phyloP scores from a whole-genome alignment of 1,284 basidiomycete species.

The Trichosporon sp. region DNA sequence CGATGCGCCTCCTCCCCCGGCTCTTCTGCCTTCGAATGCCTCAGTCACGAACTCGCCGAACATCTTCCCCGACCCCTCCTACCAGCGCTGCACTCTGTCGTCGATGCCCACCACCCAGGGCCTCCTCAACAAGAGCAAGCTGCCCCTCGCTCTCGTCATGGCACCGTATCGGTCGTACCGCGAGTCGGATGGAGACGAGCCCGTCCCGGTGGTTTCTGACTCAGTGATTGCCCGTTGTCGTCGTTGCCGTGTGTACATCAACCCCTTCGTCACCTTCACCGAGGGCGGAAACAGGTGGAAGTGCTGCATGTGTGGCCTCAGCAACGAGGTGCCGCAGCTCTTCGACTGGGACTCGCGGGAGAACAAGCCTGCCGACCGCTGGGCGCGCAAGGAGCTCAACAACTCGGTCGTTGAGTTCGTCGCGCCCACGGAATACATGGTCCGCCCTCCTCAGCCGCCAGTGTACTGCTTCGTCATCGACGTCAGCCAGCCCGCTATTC shows the following conservation, averaged over 20 bases:
- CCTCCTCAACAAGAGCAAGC: constrained; percentile 83
- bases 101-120: constrained; percentile 89
- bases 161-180: constrained; percentile 82
- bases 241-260: constrained; percentile 96
- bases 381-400: constrained; percentile 89
- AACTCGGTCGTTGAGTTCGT: constrained; percentile 92
- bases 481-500: constrained; percentile 84
- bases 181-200: constrained; percentile 52
- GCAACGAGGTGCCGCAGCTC: constrained; percentile 96
- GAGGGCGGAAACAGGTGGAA: constrained; percentile 99
- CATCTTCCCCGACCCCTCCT: constrained; percentile 82
- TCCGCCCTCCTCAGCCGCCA: constrained; percentile 90
- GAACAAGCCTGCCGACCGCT: constrained; percentile 92
- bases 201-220: constrained; percentile 83
- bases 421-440: constrained; percentile 99
- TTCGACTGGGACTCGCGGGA: constrained; percentile 96
- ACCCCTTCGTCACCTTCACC: constrained; percentile 97
- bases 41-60: constrained; percentile 72
- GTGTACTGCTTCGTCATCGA: constrained; percentile 97
- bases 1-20: constrained; percentile 74
- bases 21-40: constrained; percentile 75
- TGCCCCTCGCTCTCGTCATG: constrained; percentile 84
- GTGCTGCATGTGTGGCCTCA: constrained; percentile 98
- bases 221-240: constrained; percentile 96
- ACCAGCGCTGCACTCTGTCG: constrained; percentile 88